Evolutionary conservation across 129 eudicot genomes (phyloP).

Genomic region (Glebionis coronaria): DNA sequence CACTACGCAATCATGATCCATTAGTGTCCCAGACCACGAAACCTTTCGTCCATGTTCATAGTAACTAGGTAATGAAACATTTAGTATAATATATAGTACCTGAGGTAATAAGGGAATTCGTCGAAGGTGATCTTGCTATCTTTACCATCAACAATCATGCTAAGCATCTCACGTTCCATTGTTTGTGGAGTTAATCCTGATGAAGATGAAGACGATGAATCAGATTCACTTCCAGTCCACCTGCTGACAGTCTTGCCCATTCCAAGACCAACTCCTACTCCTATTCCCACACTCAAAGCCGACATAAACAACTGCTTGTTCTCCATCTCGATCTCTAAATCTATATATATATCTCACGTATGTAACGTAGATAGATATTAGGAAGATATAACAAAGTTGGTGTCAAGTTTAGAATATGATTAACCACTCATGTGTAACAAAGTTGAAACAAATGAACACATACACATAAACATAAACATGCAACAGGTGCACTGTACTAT

Average conservation of each 20-base stretch:
- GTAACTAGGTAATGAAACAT: no score
- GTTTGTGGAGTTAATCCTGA: slow-evolving; percentile 39
- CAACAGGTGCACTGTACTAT: no score
- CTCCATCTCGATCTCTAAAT: slow-evolving; percentile 53
- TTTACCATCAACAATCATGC: slow-evolving; percentile 62
- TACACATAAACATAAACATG: no score
- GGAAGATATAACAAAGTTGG: no score
- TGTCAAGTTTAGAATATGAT: no score
- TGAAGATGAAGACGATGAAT: slow-evolving; percentile 4
- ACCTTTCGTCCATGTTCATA: no score
- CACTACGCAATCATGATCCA: no score
- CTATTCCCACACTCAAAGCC: slow-evolving; percentile 87
- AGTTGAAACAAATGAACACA: no score
- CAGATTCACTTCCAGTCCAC: slow-evolving; percentile 53
- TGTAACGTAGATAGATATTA: no score
- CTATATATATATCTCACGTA: no score
- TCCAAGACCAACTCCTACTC: slow-evolving; percentile 89
- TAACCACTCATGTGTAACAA: no score
- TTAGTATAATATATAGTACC: slow-evolving; percentile 44
- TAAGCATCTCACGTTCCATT: slow-evolving; percentile 80
- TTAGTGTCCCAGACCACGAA: no score
- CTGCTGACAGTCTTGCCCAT: slow-evolving; percentile 72
- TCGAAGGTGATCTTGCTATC: slow-evolving; percentile 76
- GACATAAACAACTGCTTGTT: slow-evolving; percentile 71
- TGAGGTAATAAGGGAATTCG: slow-evolving; percentile 78